Base-by-base conservation (phyloP, 371 early-diverging fungal species). In the Globomyces sp. region DNA sequence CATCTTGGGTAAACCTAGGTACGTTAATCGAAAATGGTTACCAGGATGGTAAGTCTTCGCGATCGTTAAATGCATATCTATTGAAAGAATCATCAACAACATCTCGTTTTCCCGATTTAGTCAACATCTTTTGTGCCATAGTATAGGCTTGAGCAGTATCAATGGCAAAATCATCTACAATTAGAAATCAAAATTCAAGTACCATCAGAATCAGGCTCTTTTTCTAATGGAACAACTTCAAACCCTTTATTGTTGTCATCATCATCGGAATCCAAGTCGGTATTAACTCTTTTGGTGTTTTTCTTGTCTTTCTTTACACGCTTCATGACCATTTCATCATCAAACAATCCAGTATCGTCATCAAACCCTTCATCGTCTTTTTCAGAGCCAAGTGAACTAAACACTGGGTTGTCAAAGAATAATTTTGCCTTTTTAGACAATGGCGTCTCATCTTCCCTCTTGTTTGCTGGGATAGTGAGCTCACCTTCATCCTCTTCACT, bases 401-500 rank as follows among this genome's bases (percentile, higher is more conserved):
- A 96, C 39, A 95, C 70, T 2, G 94, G 92, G 73, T 94, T 94
- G 71, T 94, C 92, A 79, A 96, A 95, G 81, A 94, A 95, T 81
- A 92, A 80, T 36, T 87, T 82, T 10, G 97, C 94, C 6, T 86
- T 85, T 55, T 88, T 90, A 2, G 90, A 89, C 37, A 94, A 82
- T 49, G 71, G 45, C 42, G 60, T 64, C 13, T 74, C 48, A 79
- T 82, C 72, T 11, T 58, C 65, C 13, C 75, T 77, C 58, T 80
- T 77, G 39, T 77, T 71, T 34, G 86, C 68, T 40, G 85, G 52
- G 4, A 51, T 11, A 1, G 11, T 24, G 1, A 51, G 13, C 34
- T 51, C 52, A 5, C 52, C 81, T 58, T 87, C 83, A 48, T 64
- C 68, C 58, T 70, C 76, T 1, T 66, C 57, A 24, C 70, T 68